Conservation (phyloP, 2,329 filamentous ascomycete genomes). For the Coniochaeta pulveracea region DNA sequence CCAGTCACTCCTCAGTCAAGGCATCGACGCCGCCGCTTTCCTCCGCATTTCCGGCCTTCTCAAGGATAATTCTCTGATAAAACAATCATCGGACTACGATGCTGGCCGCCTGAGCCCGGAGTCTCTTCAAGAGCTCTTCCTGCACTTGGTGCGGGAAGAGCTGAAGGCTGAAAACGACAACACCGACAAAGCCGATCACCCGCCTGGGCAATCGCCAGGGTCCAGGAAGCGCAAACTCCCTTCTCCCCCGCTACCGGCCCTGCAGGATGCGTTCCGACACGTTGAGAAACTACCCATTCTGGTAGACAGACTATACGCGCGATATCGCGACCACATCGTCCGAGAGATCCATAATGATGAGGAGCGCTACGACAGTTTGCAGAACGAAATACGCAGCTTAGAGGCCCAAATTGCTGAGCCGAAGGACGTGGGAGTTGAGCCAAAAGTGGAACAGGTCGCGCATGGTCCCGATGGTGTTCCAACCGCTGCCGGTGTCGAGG, state of each 20-base stretch:
- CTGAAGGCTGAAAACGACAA: constrained; percentile 38
- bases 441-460: no score
- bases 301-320: constrained; percentile 61
- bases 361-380: constrained; percentile 48
- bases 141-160: constrained; percentile 66
- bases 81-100: constrained; percentile 61
- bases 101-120: constrained; percentile 63
- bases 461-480: no score
- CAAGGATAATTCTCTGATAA: constrained; percentile 61
- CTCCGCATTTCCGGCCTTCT: constrained; percentile 44
- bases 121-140: constrained; percentile 67
- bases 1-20: constrained; percentile 18
- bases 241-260: constrained; percentile 49
- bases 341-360: constrained; percentile 66
- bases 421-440: constrained; percentile 6
- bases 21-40: constrained; percentile 19
- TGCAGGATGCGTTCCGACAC: constrained; percentile 57
- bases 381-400: constrained; percentile 57
- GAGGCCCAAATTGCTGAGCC: constrained; percentile 29
- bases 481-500: no score
- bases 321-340: constrained; percentile 62
- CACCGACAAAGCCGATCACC: constrained; percentile 24
- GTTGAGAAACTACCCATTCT: constrained; percentile 57
- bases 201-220: constrained; percentile 35
- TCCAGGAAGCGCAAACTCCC: constrained; percentile 67